phyloP scores from a whole-genome alignment of 441 rosid species.

The Syzygium malaccense region DNA sequence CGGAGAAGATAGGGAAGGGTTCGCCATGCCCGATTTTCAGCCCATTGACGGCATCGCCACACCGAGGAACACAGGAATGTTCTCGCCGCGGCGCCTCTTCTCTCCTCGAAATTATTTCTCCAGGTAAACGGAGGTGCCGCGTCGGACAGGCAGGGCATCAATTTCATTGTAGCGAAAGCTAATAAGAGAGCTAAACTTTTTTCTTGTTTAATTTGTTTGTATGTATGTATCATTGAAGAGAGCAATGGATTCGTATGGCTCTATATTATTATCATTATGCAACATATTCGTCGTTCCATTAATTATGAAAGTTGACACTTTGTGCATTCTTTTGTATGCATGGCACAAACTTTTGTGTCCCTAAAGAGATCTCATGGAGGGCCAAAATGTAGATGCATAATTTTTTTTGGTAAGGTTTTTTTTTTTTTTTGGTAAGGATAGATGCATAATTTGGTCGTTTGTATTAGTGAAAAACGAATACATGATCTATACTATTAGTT shows the following conservation, averaged over 20 bases:
- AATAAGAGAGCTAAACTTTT: background rate
- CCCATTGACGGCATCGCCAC: slow-evolving; percentile 52
- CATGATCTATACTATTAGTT: background rate
- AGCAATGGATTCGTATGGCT: background rate
- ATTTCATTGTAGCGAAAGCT: background rate
- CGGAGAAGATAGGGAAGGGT: slow-evolving; percentile 30
- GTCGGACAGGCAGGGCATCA: background rate
- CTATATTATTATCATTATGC: background rate
- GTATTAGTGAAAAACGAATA: background rate
- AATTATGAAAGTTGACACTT: background rate
- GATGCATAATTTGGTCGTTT: background rate
- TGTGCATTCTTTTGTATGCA: background rate
- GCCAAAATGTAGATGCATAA: too few relatives aligned
- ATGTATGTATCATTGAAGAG: background rate
- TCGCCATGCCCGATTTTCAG: slow-evolving; percentile 34
- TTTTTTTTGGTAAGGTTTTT: too few relatives aligned
- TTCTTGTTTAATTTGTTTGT: background rate
- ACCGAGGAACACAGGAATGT: slow-evolving; percentile 48
- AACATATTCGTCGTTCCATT: background rate
- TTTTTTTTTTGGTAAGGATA: too few relatives aligned
- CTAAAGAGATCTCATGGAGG: background rate
- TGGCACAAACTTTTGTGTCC: background rate
- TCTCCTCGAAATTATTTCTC: slow-evolving; percentile 26
- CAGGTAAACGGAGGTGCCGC: background rate
- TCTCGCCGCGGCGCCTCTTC: slow-evolving; percentile 78